Percentiles rank a stretch among this genome's conserved stretches.
Conservation (phyloP, 441 rosid genomes). For the Adansonia rubrostipa region DNA sequence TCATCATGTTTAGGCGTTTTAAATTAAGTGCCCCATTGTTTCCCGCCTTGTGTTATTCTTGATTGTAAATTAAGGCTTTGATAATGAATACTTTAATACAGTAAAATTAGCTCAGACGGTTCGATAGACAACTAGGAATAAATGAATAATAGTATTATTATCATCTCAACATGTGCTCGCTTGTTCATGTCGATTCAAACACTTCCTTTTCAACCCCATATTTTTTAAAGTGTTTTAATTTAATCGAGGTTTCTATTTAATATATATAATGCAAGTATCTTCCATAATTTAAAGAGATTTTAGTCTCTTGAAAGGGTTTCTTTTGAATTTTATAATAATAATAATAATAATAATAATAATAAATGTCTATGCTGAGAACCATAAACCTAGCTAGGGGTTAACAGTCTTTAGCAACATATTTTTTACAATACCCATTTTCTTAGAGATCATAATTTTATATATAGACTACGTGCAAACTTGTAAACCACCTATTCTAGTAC, state of each 20-base stretch:
- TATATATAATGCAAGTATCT: background rate
- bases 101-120: background rate
- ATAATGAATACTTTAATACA: background rate
- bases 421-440: background rate
- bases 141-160: background rate
- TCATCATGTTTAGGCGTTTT: background rate
- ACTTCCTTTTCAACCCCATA: background rate
- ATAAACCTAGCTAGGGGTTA: background rate
- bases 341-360: background rate
- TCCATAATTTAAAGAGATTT: constrained; percentile 7
- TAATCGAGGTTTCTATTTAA: background rate
- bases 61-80: background rate
- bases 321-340: background rate
- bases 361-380: background rate
- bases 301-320: background rate
- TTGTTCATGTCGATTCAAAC: background rate
- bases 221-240: background rate
- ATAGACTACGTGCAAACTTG: background rate
- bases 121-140: background rate
- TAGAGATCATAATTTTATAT: background rate
- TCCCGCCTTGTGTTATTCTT: background rate
- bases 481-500: too few relatives aligned
- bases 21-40: background rate
- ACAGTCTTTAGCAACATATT: background rate
- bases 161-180: background rate